These are phyloP conservation scores for Aspergillus conjunctus DNA, from an alignment of 495 filamentous ascomycete genomes.

Conservation along the genomic window DNA sequence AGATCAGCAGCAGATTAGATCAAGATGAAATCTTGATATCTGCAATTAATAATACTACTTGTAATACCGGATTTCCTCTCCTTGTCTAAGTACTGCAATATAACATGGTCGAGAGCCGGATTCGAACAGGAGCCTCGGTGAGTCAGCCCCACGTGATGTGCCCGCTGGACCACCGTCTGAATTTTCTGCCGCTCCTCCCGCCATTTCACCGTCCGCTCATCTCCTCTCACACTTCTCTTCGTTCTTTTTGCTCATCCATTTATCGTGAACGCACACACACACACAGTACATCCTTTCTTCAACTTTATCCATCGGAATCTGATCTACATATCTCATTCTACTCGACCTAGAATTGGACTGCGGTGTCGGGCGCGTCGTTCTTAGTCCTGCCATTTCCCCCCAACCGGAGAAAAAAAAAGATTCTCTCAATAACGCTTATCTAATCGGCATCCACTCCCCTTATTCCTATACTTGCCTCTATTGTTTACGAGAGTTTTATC, in stretches of 20 bases:
- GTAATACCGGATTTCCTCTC: too few relatives aligned
- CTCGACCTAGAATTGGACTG: background rate
- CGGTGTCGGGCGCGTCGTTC: background rate
- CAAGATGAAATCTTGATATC: background rate
- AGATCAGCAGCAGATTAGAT: background rate
- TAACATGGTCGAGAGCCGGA: conserved; percentile 9
- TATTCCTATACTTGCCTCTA: background rate
- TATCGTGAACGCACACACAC: background rate
- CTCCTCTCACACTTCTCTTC: conserved; percentile 11
- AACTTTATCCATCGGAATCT: background rate
- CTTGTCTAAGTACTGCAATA: too few relatives aligned
- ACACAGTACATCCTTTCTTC: background rate
- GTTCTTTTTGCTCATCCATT: background rate
- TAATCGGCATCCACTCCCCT: background rate
- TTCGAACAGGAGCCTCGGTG: conserved; percentile 21
- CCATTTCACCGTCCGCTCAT: conserved; percentile 21
- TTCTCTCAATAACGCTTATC: background rate
- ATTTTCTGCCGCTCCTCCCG: conserved; percentile 19
- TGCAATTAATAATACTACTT: background rate
- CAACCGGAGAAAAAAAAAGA: background rate
- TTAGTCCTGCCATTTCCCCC: background rate
- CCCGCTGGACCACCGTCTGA: conserved; percentile 33
- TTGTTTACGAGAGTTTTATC: background rate
- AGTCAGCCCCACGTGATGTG: conserved; percentile 25
- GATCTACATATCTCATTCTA: background rate